Evolutionary conservation across 805 yeast species (phyloP).

Genomic region (Metschnikowia aberdeeniae): DNA sequence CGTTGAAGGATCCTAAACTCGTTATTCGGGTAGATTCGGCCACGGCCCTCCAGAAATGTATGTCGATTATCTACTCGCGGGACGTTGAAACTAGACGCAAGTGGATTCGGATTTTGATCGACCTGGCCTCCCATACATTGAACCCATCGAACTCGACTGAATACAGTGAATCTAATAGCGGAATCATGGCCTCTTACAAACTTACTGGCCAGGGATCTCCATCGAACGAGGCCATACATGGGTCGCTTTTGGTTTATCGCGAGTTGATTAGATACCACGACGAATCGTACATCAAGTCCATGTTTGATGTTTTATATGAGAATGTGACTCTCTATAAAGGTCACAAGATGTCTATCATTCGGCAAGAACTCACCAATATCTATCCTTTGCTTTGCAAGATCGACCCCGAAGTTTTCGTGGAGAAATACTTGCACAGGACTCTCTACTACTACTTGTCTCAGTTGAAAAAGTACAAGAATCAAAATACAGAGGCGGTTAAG

Average conservation of each 20-base stretch:
- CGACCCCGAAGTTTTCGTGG: conserved; percentile 70
- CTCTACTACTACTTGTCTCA: conserved; percentile 74
- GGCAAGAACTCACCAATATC: conserved; percentile 80
- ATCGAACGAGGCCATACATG: conserved; percentile 73
- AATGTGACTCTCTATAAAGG: conserved; percentile 70
- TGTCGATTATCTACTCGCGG: conserved; percentile 73
- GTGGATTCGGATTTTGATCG: conserved; percentile 71
- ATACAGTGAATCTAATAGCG: conserved; percentile 7
- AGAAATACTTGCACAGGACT: conserved; percentile 74
- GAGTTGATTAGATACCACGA: conserved; percentile 66
- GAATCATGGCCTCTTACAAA: conserved; percentile 5
- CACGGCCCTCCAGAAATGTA: conserved; percentile 68
- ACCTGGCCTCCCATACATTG: conserved; percentile 62
- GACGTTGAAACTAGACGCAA: conserved; percentile 65
- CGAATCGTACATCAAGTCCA: conserved; percentile 67
- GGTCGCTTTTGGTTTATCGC: conserved; percentile 74
- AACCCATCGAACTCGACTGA: conserved; percentile 19
- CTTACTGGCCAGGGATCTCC: conserved; percentile 17
- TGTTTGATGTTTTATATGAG: conserved; percentile 74
- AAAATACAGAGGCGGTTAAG: conserved; percentile 34
- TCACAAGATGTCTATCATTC: conserved; percentile 67
- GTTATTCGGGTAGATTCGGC: conserved; percentile 83
- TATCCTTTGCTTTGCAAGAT: conserved; percentile 81
- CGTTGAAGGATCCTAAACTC: conserved; percentile 73
- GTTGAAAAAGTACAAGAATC: conserved; percentile 59